Evolutionary conservation across 371 early-diverging fungal species (phyloP).

Genomic region (Actinomortierella ambigua): DNA sequence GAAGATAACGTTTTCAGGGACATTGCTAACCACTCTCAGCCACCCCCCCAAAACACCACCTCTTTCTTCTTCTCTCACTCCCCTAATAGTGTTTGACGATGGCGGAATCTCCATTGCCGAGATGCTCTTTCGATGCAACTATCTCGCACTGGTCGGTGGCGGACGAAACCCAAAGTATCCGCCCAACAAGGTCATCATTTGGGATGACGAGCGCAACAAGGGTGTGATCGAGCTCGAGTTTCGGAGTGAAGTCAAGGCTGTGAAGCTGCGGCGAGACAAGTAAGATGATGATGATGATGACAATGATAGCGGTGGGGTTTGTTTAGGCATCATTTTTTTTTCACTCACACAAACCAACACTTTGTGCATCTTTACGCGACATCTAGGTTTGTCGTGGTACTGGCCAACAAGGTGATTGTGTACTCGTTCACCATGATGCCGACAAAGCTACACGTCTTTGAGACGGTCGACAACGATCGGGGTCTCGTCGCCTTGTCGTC

Average conservation of each 20-base stretch:
- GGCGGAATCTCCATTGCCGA: slow-evolving; percentile 92
- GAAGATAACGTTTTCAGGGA: background rate
- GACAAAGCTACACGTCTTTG: slow-evolving; percentile 77
- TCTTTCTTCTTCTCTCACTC: background rate
- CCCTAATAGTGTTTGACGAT: slow-evolving; percentile 70
- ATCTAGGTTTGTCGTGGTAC: slow-evolving; percentile 77
- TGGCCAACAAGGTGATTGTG: slow-evolving; percentile 83
- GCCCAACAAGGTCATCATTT: slow-evolving; percentile 92
- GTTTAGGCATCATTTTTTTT: background rate
- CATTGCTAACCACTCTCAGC: slow-evolving; percentile 1
- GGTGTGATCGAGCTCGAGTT: slow-evolving; percentile 83
- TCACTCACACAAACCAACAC: too few species aligned
- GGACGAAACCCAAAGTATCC: slow-evolving; percentile 87
- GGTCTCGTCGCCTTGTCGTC: slow-evolving; percentile 74
- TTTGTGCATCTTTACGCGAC: too few species aligned
- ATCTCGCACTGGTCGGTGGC: slow-evolving; percentile 95
- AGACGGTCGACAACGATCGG: slow-evolving; percentile 83
- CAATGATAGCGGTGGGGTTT: background rate
- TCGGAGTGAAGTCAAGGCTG: slow-evolving; percentile 79
- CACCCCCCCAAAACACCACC: slow-evolving; percentile 1
- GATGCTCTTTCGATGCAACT: slow-evolving; percentile 94
- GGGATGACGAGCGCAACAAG: slow-evolving; percentile 80
- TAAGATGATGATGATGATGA: slow-evolving; percentile 19
- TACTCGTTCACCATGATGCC: slow-evolving; percentile 79
- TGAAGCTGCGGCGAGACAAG: slow-evolving; percentile 83